phyloP scores from a whole-genome alignment of 306 rosid genomes.

The Abrus precatorius region DNA sequence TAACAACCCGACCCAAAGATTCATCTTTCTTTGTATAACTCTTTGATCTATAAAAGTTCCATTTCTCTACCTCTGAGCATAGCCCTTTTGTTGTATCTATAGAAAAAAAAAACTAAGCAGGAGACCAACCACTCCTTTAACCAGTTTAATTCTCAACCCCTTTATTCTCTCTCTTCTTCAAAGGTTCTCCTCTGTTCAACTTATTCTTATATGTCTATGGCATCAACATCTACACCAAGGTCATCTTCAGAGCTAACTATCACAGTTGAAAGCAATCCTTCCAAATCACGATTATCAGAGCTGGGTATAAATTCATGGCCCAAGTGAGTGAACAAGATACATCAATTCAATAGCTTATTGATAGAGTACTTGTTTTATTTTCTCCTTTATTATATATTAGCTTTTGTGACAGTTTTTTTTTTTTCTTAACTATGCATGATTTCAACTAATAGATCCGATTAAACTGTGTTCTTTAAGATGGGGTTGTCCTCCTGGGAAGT shows the following conservation, averaged over 20 bases:
- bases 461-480: slow-evolving; percentile 53
- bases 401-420: no score
- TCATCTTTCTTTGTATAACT: slow-evolving; percentile 29
- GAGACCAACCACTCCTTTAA: slow-evolving; percentile 49
- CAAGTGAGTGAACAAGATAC: slow-evolving; percentile 57
- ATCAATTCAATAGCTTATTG: background rate
- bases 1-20: slow-evolving; percentile 21
- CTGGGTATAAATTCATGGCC: slow-evolving; percentile 83
- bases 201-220: slow-evolving; percentile 43
- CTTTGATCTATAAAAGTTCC: slow-evolving; percentile 42
- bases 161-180: background rate
- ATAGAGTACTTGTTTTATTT: background rate
- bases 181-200: background rate
- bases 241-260: slow-evolving; percentile 57
- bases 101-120: slow-evolving; percentile 17
- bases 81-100: background rate
- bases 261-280: slow-evolving; percentile 70
- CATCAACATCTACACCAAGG: slow-evolving; percentile 52
- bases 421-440: background rate
- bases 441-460: background rate
- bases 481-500: slow-evolving; percentile 90
- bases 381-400: background rate
- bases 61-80: slow-evolving; percentile 34
- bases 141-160: background rate
- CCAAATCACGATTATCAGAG: slow-evolving; percentile 66